Base-by-base conservation (phyloP, 1,284 basidiomycete species). In the Tilletiaria anomala region DNA sequence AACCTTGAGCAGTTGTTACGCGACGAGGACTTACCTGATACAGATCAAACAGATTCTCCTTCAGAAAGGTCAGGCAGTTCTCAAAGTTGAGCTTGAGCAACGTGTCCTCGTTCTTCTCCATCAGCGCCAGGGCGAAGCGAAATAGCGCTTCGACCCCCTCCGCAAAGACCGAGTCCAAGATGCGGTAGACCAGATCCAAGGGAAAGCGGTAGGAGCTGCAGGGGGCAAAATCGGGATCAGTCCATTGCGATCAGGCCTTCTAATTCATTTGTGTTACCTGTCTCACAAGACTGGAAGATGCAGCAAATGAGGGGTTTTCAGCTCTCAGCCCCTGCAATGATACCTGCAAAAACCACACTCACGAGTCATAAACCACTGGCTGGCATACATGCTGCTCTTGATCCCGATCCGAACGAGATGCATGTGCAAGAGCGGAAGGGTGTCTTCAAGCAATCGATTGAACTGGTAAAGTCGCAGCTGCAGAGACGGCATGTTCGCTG, bases 61-160 rank as follows among this genome's bases (percentile, higher is more conserved):
- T 61, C 22, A 66, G 36, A 37, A 58, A 61, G 15, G 51, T 37
- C 2, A 65, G 47, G 20, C 51, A 54, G 5, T 48, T 41, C 22
- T 66, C 63, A 45, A 65, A 65, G 8, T 37, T 32, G 17, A 63
- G 40, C 18, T 41, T 42, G 18, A 66, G 42, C 15, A 66, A 40
- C 22, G 22, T 24, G 12, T 82, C 79, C 68, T 97, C 91, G 56
- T 89, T 93, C 65, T 82, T 83, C 61, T 81, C 78, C 43, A 97
- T 72, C 4, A 97, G 73, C 12, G 79, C 80, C 16, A 96, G 73
- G 43, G 86, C 84, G 71, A 97, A 97, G 6, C 88, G 79, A 69
- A 97, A 96, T 37, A 96, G 81, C 0, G 91, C 85, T 68, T 97
- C 91, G 44, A 96, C 85, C 3, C 91, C 91, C 61, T 83, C 94